Evolutionary conservation across 2,329 filamentous ascomycete genomes (phyloP).

Genomic region (Leptographium wingfieldii): DNA sequence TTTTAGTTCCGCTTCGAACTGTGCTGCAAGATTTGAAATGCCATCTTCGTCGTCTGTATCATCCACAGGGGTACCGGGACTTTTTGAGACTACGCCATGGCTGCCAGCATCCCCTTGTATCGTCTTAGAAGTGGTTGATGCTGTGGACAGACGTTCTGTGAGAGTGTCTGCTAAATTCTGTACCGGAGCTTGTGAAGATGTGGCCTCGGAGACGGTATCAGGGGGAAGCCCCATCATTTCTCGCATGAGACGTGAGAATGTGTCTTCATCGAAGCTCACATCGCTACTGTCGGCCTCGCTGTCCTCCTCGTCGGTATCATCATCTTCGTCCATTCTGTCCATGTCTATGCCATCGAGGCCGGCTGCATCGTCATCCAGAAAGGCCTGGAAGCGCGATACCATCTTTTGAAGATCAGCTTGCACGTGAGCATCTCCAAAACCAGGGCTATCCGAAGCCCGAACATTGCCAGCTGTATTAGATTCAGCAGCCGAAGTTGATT

Average conservation of each 20-base stretch:
- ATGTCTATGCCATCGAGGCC: constrained; percentile 71
- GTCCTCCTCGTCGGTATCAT: constrained; percentile 34
- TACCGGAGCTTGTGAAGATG: neutral
- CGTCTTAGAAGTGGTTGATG: neutral
- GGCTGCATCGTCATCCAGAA: constrained; percentile 74
- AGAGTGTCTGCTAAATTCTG: neutral
- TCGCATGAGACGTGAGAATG: constrained; percentile 78
- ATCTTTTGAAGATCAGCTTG: constrained; percentile 78
- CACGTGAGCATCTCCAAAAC: constrained; percentile 52
- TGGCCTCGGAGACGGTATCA: neutral
- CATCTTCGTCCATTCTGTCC: constrained; percentile 48
- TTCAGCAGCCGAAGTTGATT: neutral
- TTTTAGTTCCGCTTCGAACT: constrained; percentile 63
- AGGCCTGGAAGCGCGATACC: constrained; percentile 84
- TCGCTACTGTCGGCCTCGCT: constrained; percentile 61
- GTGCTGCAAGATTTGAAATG: constrained; percentile 48
- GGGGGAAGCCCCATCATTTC: constrained; percentile 68
- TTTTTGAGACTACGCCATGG: no score
- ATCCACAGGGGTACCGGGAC: neutral
- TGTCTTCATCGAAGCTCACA: constrained; percentile 69
- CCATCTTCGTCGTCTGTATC: constrained; percentile 23
- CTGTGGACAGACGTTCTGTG: neutral
- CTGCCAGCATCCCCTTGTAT: neutral
- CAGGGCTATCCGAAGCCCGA: constrained; percentile 12
- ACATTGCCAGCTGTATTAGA: neutral